phyloP scores from a whole-genome alignment of 495 filamentous ascomycete species.

The Hypoxylon lienhwacheense region DNA sequence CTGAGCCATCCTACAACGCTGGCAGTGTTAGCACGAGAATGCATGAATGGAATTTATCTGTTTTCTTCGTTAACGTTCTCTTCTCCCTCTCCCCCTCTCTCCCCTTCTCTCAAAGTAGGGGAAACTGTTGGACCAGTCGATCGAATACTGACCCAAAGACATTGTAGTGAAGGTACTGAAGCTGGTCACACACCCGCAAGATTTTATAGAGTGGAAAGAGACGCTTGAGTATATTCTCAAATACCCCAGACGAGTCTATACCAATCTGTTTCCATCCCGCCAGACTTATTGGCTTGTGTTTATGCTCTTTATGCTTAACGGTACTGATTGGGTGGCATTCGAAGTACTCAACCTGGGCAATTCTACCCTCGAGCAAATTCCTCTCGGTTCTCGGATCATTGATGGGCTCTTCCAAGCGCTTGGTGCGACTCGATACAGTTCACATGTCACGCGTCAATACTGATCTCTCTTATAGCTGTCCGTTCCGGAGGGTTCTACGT shows the following conservation, averaged over 20 bases:
- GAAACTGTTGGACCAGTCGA: too few species aligned
- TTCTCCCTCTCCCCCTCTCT: not conserved
- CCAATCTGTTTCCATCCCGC: conserved; percentile 74
- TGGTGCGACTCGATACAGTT: conserved; percentile 31
- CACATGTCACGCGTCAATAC: not conserved
- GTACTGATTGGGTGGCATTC: conserved; percentile 79
- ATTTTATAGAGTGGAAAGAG: conserved; percentile 50
- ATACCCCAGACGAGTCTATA: conserved; percentile 79
- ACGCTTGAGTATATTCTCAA: conserved; percentile 79
- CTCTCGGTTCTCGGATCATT: conserved; percentile 62
- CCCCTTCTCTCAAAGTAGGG: too few species aligned
- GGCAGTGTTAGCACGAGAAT: too few species aligned
- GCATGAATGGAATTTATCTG: too few species aligned
- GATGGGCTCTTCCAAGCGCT: conserved; percentile 84
- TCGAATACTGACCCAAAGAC: not conserved
- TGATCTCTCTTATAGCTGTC: conserved; percentile 55
- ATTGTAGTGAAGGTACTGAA: conserved; percentile 34
- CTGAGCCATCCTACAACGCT: too few species aligned
- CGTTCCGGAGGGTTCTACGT: conserved; percentile 85
- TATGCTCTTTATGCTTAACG: conserved; percentile 73
- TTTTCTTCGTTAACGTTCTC: too few species aligned
- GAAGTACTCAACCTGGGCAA: conserved; percentile 80
- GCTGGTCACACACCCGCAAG: conserved; percentile 31
- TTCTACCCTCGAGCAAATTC: conserved; percentile 57
- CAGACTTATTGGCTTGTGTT: conserved; percentile 81